Evolutionary conservation across 345 rosid genomes (phyloP).

Genomic region (Dipteronia dyeriana): DNA sequence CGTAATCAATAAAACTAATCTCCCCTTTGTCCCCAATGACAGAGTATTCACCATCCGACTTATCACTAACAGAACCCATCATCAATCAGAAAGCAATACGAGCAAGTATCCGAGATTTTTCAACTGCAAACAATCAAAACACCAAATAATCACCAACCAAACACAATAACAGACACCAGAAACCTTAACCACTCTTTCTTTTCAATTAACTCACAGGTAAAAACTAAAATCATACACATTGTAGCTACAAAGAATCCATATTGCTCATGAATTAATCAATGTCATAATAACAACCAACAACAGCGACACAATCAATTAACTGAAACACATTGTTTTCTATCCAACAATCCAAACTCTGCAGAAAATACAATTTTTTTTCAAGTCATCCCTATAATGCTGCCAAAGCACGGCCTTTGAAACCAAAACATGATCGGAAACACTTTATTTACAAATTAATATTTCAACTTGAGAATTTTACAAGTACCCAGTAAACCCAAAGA

Average conservation of each 20-base stretch:
- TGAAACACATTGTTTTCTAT: neutral
- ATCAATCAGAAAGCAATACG: neutral
- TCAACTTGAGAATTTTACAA: neutral
- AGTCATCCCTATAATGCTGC: neutral
- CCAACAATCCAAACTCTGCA: neutral
- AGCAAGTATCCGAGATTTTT: neutral
- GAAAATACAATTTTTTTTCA: neutral
- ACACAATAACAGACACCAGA: neutral
- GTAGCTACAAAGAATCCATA: neutral
- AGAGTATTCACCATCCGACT: constrained; percentile 65
- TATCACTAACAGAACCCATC: constrained; percentile 53
- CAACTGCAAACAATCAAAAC: constrained; percentile 1
- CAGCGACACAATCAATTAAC: neutral
- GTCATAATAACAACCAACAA: neutral
- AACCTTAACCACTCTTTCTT: neutral
- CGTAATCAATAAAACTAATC: constrained; percentile 69
- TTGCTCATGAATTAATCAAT: neutral
- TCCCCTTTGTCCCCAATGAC: constrained; percentile 80
- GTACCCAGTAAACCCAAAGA: neutral
- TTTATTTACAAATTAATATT: neutral
- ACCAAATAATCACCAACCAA: constrained; percentile 1
- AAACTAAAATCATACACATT: neutral
- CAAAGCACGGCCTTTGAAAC: neutral
- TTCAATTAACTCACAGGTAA: too few relatives aligned
- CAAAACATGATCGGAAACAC: neutral